A percentile compares a stretch with the other conserved stretches of the same genome.
phyloP scores from a whole-genome alignment of 371 early-diverging fungal genomes.

The Mucor racemosus region DNA sequence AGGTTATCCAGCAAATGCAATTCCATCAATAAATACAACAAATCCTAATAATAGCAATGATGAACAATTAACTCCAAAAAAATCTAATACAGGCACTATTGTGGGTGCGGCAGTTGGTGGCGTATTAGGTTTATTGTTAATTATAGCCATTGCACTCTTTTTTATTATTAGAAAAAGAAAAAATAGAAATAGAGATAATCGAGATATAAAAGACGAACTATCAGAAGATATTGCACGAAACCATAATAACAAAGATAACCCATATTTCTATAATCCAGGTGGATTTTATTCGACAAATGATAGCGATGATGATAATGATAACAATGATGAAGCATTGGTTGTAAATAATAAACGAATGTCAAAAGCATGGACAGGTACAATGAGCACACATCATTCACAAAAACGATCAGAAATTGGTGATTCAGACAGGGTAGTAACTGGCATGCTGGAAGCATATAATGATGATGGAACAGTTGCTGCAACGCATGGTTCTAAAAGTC shows the following conservation, averaged over 20 bases:
- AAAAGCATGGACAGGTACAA: conserved; percentile 17
- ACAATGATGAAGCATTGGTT: not conserved
- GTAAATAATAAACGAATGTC: conserved; percentile 15
- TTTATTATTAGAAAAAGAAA: conserved; percentile 14
- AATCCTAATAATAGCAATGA: not conserved
- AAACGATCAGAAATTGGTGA: conserved; percentile 40
- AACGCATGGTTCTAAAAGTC: conserved; percentile 29
- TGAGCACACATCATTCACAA: conserved; percentile 13
- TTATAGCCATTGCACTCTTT: conserved; percentile 18
- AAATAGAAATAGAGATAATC: not conserved
- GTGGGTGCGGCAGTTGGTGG: conserved; percentile 34
- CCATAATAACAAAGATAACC: conserved; percentile 13
- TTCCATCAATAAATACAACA: conserved; percentile 4
- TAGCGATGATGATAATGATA: conserved; percentile 11
- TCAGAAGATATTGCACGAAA: conserved; percentile 6
- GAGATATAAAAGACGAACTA: conserved; percentile 6
- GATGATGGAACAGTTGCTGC: conserved; percentile 26
- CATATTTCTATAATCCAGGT: conserved; percentile 15
- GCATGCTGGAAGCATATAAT: conserved; percentile 27
- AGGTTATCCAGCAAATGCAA: conserved; percentile 16
- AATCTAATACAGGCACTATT: conserved; percentile 21
- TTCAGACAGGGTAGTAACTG: conserved; percentile 37
- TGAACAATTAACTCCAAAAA: not conserved
- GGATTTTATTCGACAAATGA: conserved; percentile 17
- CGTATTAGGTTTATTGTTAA: conserved; percentile 12